Evolutionary conservation across 2,329 filamentous ascomycete genomes (phyloP), one percentile per base, ranked within the genome.

Genomic region (Tetracladium maxilliforme): DNA sequence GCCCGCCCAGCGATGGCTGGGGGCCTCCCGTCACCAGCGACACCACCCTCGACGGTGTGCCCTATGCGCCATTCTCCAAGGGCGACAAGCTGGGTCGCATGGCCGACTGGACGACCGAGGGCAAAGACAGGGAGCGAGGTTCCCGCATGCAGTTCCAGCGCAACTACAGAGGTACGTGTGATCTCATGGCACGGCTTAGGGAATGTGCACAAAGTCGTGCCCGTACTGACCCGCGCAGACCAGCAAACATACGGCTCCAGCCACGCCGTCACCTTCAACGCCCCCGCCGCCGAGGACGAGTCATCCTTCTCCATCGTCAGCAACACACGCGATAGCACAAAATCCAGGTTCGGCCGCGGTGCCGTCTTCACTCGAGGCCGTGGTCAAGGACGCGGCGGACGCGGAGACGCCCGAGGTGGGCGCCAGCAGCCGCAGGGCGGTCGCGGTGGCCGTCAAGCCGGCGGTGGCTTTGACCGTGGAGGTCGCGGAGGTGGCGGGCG

Each of bases 61-160:
- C 90, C 19, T 98, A 94, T 54, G 90, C 90, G 42, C 90, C 90
- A 33, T 98, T 90, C 64, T 94, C 86, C 39, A 98, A 98, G 59
- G 84, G 83, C 50, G 90, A 98, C 64, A 95, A 94, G 68, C 66
- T 98, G 32, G 90, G 90, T 47, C 86, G 90, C 52, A 95, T 98
- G 86, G 90, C 90, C 33, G 90, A 98, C 64, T 98, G 90, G 90
- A 92, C 86, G 11, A 48, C 73, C 23, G 90, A 94, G 48, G 74
- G 80, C 51, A 94, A 94, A 58, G 82, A 90, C 40, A 70, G 75
- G 40, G 59, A 64, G 24, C 64, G 72, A 32, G 78, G 79, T 39
- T 81, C 83, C 33, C 66, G 87, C 48, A 74, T 80, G 52, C 81
- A 90, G 48, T 95, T 92, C 55, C 84, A 87, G 54, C 70, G 87